Conservation (phyloP, 768 basidiomycete genomes). For the Kwoniella dendrophila region DNA sequence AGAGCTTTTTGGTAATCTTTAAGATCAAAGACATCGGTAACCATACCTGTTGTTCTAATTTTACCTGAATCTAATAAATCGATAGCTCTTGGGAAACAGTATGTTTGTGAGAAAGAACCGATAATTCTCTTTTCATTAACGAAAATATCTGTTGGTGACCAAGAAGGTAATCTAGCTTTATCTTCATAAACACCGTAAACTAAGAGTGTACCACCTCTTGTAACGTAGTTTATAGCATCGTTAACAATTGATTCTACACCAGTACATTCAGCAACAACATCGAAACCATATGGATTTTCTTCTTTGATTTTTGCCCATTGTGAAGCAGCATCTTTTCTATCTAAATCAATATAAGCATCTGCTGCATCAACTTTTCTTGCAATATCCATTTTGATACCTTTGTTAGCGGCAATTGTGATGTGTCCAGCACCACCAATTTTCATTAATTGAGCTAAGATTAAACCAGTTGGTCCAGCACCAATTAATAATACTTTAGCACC, state of each 20-base stretch:
- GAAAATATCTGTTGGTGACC: conserved; percentile 82
- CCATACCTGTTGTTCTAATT: conserved; percentile 78
- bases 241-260: conserved; percentile 86
- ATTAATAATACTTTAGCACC: conserved; percentile 81
- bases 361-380: conserved; percentile 76
- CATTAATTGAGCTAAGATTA: conserved; percentile 83
- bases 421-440: conserved; percentile 80
- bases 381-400: conserved; percentile 79
- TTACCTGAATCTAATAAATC: conserved; percentile 86
- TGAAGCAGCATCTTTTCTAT: conserved; percentile 69
- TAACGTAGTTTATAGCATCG: conserved; percentile 84
- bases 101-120: conserved; percentile 85
- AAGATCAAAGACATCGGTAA: conserved; percentile 66
- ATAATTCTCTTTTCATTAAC: conserved; percentile 75
- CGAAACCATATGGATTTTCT: conserved; percentile 82
- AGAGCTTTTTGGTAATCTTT: conserved; percentile 68
- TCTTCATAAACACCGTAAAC: conserved; percentile 86
- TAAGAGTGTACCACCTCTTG: conserved; percentile 59
- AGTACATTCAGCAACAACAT: conserved; percentile 78
- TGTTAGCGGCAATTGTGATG: conserved; percentile 79
- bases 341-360: conserved; percentile 84
- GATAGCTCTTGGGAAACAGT: conserved; percentile 87
- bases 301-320: conserved; percentile 81
- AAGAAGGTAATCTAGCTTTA: conserved; percentile 72
- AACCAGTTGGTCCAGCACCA: conserved; percentile 89